Conservation (phyloP, 2,329 filamentous ascomycete species). For the Exophiala xenobiotica region DNA sequence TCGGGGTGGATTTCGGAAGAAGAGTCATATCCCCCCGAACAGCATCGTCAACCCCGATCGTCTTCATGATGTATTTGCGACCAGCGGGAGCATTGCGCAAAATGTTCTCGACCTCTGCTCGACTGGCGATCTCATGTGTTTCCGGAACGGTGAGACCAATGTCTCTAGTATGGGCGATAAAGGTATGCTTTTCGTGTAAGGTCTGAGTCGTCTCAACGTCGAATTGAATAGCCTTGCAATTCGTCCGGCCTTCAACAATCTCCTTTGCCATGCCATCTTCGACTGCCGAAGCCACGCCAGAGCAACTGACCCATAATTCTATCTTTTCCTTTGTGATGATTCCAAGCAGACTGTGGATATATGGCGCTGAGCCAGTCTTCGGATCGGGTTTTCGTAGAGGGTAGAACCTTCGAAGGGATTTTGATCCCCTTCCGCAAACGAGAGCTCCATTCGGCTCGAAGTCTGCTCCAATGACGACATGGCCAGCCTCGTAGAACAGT, state of each 20-base stretch:
- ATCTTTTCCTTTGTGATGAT: constrained; percentile 62
- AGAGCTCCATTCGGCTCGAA: constrained; percentile 52
- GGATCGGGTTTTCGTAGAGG: constrained; percentile 39
- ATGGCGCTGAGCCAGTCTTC: constrained; percentile 45
- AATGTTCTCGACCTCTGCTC: constrained; percentile 54
- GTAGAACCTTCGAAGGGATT: constrained; percentile 57
- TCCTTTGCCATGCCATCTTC: constrained; percentile 68
- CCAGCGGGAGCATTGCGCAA: constrained; percentile 43
- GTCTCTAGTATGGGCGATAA: constrained; percentile 58
- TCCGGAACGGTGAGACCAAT: constrained; percentile 57
- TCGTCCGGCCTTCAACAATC: constrained; percentile 56
- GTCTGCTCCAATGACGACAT: constrained; percentile 72
- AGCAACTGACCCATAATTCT: constrained; percentile 73
- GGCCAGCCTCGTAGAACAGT: constrained; percentile 61
- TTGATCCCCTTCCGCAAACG: constrained; percentile 59
- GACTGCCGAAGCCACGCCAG: constrained; percentile 63
- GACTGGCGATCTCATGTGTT: constrained; percentile 54
- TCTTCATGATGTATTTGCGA: constrained; percentile 65
- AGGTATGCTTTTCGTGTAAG: constrained; percentile 65
- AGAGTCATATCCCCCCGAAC: constrained; percentile 63
- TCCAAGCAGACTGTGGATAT: constrained; percentile 57
- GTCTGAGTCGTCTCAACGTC: constrained; percentile 54
- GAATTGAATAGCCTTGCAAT: constrained; percentile 65
- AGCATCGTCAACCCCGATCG: constrained; percentile 61
- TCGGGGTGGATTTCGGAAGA: constrained; percentile 56